Base-by-base conservation (phyloP, 2,329 filamentous ascomycete genomes). In the Aspergillus sp. region DNA sequence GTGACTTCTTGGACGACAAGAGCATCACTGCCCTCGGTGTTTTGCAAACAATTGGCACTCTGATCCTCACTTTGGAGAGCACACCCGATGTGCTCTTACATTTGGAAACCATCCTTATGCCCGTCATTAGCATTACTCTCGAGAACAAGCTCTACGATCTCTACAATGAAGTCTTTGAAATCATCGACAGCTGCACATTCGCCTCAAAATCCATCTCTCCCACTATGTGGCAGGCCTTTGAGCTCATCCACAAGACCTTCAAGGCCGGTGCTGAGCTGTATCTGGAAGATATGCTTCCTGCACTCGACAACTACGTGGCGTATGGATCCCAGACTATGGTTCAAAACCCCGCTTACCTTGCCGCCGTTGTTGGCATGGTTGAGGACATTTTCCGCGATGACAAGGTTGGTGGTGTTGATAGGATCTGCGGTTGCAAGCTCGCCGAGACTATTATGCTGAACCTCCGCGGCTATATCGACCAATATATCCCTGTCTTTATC, bases 141-240 rank as follows among this genome's bases (percentile, higher is more conserved):
- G 92, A 98, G 78, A 97, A 99, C 80, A 98, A 97, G 78, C 87
- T 99, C 37, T 98, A 96, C 71, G 91, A 99, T 75, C 80, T 99
- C 21, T 99, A 97, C 76, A 99, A 98, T 73, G 95, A 99, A 73
- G 87, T 98, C 5, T 99, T 99, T 66, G 95, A 99, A 77, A 99
- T 99, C 68, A 96, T 99, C 67, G 95, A 99, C 75, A 97, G 92
- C 82, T 99, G 95, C 82, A 99, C 95, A 7, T 99, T 98, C 73
- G 91, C 95, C 11, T 93, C 95, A 61, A 99, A 98, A 82, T 85
- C 86, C 58, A 98, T 99, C 66, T 97, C 95, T 1, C 86, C 89
- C 9, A 96, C 91, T 43, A 99, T 99, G 95, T 99, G 95, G 95
- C 88, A 93, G 76, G 93, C 95, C 2, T 99, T 99, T 73, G 93